Evolutionary conservation across 495 filamentous ascomycete species (phyloP).

Genomic region (Barbatosphaeria neglecta): DNA sequence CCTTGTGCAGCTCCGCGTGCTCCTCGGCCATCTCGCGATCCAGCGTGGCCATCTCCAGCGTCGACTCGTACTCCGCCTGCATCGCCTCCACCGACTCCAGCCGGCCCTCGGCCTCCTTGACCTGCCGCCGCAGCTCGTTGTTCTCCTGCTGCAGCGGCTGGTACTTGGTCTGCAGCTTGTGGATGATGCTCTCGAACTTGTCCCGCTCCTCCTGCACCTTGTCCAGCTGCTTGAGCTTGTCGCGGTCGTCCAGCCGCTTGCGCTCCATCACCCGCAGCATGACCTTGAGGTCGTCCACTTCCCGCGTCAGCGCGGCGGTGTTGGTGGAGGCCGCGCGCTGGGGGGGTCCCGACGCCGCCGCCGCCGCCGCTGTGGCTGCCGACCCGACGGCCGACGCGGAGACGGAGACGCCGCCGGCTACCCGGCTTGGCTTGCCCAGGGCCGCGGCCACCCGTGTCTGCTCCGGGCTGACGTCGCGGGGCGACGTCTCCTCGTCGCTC

Average conservation of each 20-base stretch:
- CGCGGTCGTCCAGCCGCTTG: slow-evolving; percentile 74
- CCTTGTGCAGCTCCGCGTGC: slow-evolving; percentile 65
- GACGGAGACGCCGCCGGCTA: slow-evolving; percentile 25
- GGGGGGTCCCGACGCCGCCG: slow-evolving; percentile 4
- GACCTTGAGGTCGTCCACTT: slow-evolving; percentile 68
- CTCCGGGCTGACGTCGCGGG: slow-evolving; percentile 35
- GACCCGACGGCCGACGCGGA: slow-evolving; percentile 1
- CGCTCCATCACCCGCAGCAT: slow-evolving; percentile 72
- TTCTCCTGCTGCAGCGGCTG: slow-evolving; percentile 79
- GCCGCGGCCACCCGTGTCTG: slow-evolving; percentile 26
- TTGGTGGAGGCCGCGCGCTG: slow-evolving; percentile 11
- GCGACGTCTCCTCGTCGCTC: slow-evolving; percentile 30
- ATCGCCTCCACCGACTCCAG: slow-evolving; percentile 58
- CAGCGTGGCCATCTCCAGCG: slow-evolving; percentile 76
- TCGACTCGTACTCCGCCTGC: slow-evolving; percentile 71
- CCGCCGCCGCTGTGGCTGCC: no score
- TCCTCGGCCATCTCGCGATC: slow-evolving; percentile 97
- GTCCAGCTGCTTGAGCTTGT: slow-evolving; percentile 71
- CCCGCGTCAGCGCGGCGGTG: slow-evolving; percentile 41
- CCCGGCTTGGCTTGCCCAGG: slow-evolving; percentile 32
- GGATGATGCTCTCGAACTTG: slow-evolving; percentile 78
- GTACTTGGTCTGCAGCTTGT: slow-evolving; percentile 83
- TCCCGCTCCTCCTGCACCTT: slow-evolving; percentile 68
- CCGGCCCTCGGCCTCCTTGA: slow-evolving; percentile 62
- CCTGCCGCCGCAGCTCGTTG: slow-evolving; percentile 55